Conservation (phyloP, 2,329 filamentous ascomycete species). For the Penicillium sp. region DNA sequence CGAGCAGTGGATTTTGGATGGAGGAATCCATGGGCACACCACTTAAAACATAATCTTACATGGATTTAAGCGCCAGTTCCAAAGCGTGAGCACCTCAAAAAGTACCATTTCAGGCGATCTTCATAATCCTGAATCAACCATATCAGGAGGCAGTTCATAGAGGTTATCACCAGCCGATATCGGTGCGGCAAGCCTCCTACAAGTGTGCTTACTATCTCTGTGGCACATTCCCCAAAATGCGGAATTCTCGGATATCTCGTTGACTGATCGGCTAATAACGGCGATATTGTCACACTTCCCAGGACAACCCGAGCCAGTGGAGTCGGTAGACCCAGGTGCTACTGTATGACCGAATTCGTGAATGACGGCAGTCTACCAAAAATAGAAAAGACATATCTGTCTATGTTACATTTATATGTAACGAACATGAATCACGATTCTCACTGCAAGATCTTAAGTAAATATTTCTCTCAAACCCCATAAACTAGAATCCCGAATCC, state of each 20-base stretch:
- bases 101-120: background rate
- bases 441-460: background rate
- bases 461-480: background rate
- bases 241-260: background rate
- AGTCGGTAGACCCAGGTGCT: background rate
- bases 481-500: background rate
- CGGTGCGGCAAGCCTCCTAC: background rate
- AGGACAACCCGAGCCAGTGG: background rate
- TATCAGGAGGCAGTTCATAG: background rate
- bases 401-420: background rate
- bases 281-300: background rate
- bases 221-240: background rate
- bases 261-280: constrained; percentile 3
- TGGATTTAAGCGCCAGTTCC: background rate
- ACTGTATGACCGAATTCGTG: background rate
- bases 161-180: background rate
- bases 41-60: background rate
- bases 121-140: background rate
- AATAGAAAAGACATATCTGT: background rate
- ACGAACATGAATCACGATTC: background rate
- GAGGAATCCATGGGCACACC: constrained; percentile 40
- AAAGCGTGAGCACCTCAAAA: background rate
- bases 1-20: constrained; percentile 49
- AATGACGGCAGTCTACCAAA: background rate
- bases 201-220: background rate